phyloP scores from a whole-genome alignment of 2,329 filamentous ascomycete genomes.

The Pestalotiopsis fici region DNA sequence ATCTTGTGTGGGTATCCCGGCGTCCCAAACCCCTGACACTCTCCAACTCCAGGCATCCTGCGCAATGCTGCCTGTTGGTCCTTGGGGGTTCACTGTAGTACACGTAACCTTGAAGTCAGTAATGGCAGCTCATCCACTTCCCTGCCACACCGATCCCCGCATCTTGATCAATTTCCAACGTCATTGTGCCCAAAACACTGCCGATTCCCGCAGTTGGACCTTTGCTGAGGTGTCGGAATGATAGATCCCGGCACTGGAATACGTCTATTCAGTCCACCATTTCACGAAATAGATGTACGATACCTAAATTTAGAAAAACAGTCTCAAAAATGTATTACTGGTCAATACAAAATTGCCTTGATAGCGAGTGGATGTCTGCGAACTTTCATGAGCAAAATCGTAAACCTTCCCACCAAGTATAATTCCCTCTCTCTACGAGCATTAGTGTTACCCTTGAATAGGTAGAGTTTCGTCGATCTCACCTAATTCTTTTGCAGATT shows the following conservation, averaged over 20 bases:
- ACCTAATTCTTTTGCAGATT: too few relatives aligned
- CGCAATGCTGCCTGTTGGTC: not conserved
- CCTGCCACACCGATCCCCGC: not conserved
- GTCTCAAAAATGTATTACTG: too few relatives aligned
- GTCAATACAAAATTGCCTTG: too few relatives aligned
- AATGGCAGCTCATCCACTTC: not conserved
- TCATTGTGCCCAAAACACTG: not conserved
- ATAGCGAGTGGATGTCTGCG: too few relatives aligned
- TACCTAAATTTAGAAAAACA: too few relatives aligned
- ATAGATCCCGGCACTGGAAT: not conserved
- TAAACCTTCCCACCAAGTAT: too few relatives aligned
- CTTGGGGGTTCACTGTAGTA: not conserved
- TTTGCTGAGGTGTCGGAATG: not conserved
- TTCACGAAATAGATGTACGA: too few relatives aligned
- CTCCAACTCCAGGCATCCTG: not conserved
- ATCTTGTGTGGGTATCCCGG: not conserved
- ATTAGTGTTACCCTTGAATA: too few relatives aligned
- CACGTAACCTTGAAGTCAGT: not conserved
- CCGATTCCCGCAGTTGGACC: not conserved
- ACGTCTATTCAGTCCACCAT: too few relatives aligned
- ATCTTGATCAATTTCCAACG: not conserved
- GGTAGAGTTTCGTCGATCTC: too few relatives aligned
- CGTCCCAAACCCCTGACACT: not conserved
- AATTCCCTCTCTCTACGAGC: too few relatives aligned
- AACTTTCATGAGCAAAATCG: too few relatives aligned